Evolutionary conservation across 2,329 filamentous ascomycete species (phyloP), one percentile per base, ranked within the genome.

Genomic region (Fusarium robinianum): DNA sequence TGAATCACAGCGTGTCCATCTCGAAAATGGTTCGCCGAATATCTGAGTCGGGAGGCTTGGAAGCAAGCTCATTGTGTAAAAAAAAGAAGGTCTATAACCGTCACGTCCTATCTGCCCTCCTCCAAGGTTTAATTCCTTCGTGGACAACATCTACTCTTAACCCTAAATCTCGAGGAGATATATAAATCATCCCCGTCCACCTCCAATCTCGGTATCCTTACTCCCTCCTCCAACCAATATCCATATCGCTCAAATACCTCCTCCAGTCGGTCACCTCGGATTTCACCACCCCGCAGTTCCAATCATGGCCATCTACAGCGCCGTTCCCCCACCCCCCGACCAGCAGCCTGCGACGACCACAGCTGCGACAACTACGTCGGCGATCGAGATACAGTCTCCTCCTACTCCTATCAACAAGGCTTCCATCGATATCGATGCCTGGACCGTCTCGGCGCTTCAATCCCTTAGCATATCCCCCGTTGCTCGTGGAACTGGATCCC

Each of bases 351-450:
- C 56, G 38, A 37, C 55, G 34, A 39, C 45, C 38, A 30, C 37
- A 33, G 33, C 52, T 45, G 40, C 61, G 39, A 31, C 48, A 38
- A 26, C 56, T 22, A 38, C 57, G 15, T 52, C 58, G 19, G 26
- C 52, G 27, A 17, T 53, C 12, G 48, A 51, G 11, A 31, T 53
- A 9, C 54, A 58, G 21, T 41, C 49, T 14, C 49, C 55, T 18
- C 58, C 58, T 16, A 60, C 63, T 6, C 54, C 58, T 11, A 58
- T 60, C 10, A 59, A 47, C 22, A 54, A 55, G 21, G 44, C 48
- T 1, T 58, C 60, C 37, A 71, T 81, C 40, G 80, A 85, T 49
- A 83, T 88, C 46, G 84, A 85, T 50, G 76, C 82, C 22, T 88
- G 85, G 85, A 83, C 84, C 10, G 70, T 79, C 39, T 75, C 74